phyloP scores from a whole-genome alignment of 208 protist genomes.

The Trypanosomatidae sp. region DNA sequence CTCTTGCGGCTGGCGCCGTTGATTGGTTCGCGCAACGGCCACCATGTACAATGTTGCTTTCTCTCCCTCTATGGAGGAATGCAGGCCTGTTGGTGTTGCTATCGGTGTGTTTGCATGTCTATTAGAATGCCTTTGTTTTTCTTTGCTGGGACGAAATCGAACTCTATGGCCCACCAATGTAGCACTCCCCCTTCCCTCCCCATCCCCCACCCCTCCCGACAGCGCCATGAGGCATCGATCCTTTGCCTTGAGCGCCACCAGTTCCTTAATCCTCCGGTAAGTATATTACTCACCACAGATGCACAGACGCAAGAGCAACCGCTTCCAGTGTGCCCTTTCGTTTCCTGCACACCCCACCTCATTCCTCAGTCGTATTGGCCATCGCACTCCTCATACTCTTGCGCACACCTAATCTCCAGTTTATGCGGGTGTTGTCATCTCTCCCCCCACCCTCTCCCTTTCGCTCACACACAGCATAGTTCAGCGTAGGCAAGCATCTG shows the following conservation, averaged over 20 bases:
- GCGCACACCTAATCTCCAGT: not conserved
- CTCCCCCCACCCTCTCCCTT: not conserved
- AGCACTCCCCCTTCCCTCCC: not conserved
- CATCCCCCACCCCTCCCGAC: not conserved
- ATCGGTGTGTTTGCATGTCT: constrained; percentile 7
- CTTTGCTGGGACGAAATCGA: not conserved
- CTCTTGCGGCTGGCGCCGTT: not conserved
- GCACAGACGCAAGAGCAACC: not conserved
- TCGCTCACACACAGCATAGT: not conserved
- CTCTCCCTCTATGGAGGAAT: not conserved
- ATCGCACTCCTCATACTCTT: not conserved
- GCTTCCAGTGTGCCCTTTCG: not conserved
- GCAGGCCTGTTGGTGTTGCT: not conserved
- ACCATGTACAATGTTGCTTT: not conserved
- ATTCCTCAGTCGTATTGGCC: not conserved
- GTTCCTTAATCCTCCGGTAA: not conserved
- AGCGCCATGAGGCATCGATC: not conserved
- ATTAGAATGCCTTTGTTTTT: not conserved
- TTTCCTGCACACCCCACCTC: not conserved
- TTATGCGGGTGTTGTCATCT: not conserved
- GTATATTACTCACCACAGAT: not conserved
- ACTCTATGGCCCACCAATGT: not conserved
- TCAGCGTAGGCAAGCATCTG: not conserved
- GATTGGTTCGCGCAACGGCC: not conserved
- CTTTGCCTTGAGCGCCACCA: not conserved